Base-by-base conservation (phyloP, 306 rosid species). In the Nissolia schottii region DNA sequence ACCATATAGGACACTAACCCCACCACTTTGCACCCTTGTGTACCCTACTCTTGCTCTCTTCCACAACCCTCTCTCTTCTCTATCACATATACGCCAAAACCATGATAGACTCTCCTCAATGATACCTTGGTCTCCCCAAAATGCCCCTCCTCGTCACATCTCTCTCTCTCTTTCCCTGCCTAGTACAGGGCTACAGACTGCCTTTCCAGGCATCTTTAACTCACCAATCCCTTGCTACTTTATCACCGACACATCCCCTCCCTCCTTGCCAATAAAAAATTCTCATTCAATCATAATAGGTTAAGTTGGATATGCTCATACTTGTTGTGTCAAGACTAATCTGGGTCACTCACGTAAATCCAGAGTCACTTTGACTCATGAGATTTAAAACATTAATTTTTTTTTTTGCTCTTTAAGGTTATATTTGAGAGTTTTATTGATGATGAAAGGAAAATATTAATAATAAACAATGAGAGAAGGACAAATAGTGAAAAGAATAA, bases 121-220 rank as follows among this genome's bases (percentile, higher is more conserved):
- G 81, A 73, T 57, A 0, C 13, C 2, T 0, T 41, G 3, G 0
- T 75, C 9, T 80, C 28, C 83, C 80, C 62, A 69, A 73, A 82
- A 55, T 82, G 28, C 74, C 83, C 83, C 65, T 68, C 2, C 0
- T 68, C 64, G 82, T 68, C 80, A 70, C 71, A 68, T 74, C 80
- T 74, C 60, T 75, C 58, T 63, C 59, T 25, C 19, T 22, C 43
- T 40, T 46, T 48, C 13, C 20, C 50, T 55, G 16, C 20, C 46
- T 14, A 49, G 78, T 76, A 81, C 79, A 64, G 37, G 37, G 40
- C 69, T 66, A 9, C 82, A 74, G 77, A 20, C 59, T 34, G 74
- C 80, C 83, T 77, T 82, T 82, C 79, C 86, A 73, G 69, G 27
- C 86, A 73, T 78, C 83, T 82, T 82, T 78, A 78, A 74, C 81